Percentiles rank a stretch among this genome's conserved stretches.
Conservation (phyloP, 2,329 filamentous ascomycete species). For the Monosporascus sp. region DNA sequence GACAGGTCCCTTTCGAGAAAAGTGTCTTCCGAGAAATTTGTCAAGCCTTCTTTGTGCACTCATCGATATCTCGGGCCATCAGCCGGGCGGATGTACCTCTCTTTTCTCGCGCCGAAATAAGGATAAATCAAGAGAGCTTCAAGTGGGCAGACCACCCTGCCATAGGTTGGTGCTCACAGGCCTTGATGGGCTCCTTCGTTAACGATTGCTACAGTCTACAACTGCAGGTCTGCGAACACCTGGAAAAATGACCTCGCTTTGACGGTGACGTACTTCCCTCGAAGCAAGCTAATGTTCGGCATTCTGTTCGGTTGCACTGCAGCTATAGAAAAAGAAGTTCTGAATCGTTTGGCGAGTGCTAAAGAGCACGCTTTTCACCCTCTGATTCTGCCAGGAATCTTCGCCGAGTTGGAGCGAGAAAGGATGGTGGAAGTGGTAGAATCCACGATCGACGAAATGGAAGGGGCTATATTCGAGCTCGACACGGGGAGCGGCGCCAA, state of each 20-base stretch:
- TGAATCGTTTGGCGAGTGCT: conserved; percentile 5
- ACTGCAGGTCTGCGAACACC: conserved; percentile 20
- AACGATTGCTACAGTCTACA: conserved; percentile 14
- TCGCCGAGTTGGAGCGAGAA: conserved; percentile 25
- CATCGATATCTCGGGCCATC: too few species aligned
- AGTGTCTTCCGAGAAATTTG: too few species aligned
- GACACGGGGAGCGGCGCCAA: conserved; percentile 1
- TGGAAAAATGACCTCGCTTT: conserved; percentile 22
- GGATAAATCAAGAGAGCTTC: too few species aligned
- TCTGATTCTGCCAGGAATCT: conserved; percentile 23
- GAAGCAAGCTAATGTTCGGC: conserved; percentile 12
- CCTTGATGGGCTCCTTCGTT: too few species aligned
- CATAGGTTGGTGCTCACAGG: too few species aligned
- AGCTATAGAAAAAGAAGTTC: conserved; percentile 10
- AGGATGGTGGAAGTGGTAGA: conserved; percentile 16
- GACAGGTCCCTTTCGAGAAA: too few species aligned
- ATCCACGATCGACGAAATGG: conserved; percentile 15
- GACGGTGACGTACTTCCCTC: conserved; percentile 20
- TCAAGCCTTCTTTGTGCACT: too few species aligned
- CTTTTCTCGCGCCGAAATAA: too few species aligned
- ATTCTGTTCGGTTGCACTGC: conserved; percentile 18
- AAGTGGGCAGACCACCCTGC: too few species aligned
- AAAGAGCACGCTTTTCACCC: conserved; percentile 15
- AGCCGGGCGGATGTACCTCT: too few species aligned
- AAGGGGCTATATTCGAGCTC: conserved; percentile 16